Percentiles rank a stretch among this genome's conserved stretches.
Conservation (phyloP, 768 basidiomycete species). For the Mycena amicta region DNA sequence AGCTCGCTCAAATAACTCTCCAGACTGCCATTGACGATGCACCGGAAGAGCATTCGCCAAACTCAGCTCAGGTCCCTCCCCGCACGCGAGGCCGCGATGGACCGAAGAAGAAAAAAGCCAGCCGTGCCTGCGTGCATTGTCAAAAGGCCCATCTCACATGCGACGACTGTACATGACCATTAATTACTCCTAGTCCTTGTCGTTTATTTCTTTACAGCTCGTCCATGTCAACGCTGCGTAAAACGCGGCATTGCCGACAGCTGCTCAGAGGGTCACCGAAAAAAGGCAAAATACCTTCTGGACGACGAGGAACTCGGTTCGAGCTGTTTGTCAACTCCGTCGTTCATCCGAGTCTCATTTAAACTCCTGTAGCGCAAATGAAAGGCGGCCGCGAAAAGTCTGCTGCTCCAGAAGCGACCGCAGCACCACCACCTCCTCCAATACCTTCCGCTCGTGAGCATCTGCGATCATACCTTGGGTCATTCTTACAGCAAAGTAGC, state of each 20-base stretch:
- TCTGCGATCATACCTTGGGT: not conserved
- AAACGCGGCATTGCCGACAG: slow-evolving; percentile 89
- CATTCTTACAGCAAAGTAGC: slow-evolving; percentile 26
- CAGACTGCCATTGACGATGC: slow-evolving; percentile 51
- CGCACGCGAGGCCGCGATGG: slow-evolving; percentile 65
- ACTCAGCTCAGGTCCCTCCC: slow-evolving; percentile 43
- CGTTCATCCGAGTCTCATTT: not conserved
- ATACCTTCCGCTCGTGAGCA: slow-evolving; percentile 24
- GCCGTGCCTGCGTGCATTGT: slow-evolving; percentile 91
- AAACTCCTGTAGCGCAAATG: slow-evolving; percentile 37
- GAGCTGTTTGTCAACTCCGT: slow-evolving; percentile 36
- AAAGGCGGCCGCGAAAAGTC: slow-evolving; percentile 44
- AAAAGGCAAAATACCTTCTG: slow-evolving; percentile 96
- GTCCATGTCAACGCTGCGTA: slow-evolving; percentile 94
- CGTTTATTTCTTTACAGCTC: slow-evolving; percentile 54
- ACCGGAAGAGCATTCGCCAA: slow-evolving; percentile 54
- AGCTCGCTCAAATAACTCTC: slow-evolving; percentile 40
- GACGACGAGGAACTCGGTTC: slow-evolving; percentile 91
- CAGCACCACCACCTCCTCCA: slow-evolving; percentile 36
- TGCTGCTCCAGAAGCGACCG: slow-evolving; percentile 28
- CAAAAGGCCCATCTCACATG: slow-evolving; percentile 99
- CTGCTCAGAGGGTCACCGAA: slow-evolving; percentile 93
- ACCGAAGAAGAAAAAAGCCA: slow-evolving; percentile 94
- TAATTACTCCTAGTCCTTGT: too few relatives aligned
- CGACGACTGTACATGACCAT: slow-evolving; percentile 93